Percentiles rank a stretch among this genome's conserved stretches.
Conservation (phyloP, 2,329 filamentous ascomycete species). For the Penicillium fuscoglaucum region DNA sequence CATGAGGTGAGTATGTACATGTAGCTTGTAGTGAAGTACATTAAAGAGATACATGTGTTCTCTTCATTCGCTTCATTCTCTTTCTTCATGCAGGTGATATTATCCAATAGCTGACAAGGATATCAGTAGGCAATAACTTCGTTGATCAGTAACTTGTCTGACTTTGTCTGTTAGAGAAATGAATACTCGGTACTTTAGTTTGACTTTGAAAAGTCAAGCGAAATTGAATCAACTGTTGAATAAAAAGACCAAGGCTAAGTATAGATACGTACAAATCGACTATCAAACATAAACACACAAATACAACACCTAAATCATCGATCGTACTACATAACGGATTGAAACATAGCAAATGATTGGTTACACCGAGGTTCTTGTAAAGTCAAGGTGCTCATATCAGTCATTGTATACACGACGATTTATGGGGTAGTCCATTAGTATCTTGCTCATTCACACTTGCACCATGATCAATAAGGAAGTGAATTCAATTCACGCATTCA, state of each 20-base stretch:
- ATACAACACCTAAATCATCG: no score
- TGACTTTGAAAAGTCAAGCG: neutral
- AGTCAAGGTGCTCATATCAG: neutral
- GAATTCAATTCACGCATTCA: no score
- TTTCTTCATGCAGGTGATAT: neutral
- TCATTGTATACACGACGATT: no score
- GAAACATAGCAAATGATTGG: neutral
- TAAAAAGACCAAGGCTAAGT: no score
- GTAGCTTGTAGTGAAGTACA: neutral
- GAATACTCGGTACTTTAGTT: no score
- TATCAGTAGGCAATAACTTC: neutral
- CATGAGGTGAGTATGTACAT: neutral
- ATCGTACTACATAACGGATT: no score
- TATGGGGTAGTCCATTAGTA: neutral
- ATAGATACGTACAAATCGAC: neutral
- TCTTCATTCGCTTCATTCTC: neutral
- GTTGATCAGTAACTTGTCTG: neutral
- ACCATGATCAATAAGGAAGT: no score
- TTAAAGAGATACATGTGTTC: neutral
- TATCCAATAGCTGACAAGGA: neutral
- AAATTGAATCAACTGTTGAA: neutral
- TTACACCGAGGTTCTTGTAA: neutral
- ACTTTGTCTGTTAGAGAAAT: neutral
- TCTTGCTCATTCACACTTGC: no score
- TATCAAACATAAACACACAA: neutral